These are phyloP conservation scores for Beauveria sp. DNA, from an alignment of 2,329 filamentous ascomycete genomes.

Conservation along the genomic window DNA sequence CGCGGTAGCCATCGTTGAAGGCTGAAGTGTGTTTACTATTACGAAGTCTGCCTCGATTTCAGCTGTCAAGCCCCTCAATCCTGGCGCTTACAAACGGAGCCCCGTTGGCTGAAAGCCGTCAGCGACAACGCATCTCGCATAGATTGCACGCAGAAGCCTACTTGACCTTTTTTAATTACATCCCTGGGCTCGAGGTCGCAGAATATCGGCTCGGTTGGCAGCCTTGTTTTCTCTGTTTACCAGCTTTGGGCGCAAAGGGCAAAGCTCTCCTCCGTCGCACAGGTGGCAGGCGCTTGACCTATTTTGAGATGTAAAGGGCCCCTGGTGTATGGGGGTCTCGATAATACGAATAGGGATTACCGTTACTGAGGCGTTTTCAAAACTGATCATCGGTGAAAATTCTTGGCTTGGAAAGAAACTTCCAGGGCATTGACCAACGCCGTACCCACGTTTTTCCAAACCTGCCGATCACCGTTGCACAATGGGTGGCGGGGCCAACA, in stretches of 20 bases:
- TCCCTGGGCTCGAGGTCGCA: neutral
- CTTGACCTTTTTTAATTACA: neutral
- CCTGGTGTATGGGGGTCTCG: no score
- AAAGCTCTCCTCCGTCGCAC: neutral
- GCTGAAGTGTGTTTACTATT: no score
- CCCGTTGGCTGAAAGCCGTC: neutral
- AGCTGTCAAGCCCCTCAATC: conserved; percentile 2
- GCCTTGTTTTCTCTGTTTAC: neutral
- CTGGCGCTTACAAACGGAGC: conserved; percentile 5
- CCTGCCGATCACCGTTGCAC: neutral
- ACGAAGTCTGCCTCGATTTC: neutral
- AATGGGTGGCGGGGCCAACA: neutral
- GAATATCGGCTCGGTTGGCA: no score
- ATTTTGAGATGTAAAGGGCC: no score
- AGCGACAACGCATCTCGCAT: neutral
- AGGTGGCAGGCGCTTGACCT: no score
- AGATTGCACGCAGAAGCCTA: neutral
- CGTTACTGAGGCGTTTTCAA: neutral
- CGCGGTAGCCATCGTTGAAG: no score
- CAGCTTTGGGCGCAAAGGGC: neutral
- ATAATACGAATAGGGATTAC: no score
- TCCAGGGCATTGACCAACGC: neutral
- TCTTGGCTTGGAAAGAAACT: neutral
- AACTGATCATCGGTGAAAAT: neutral
- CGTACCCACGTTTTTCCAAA: neutral